Base-by-base conservation (phyloP, 345 rosid genomes). In the Physaria fendleri region DNA sequence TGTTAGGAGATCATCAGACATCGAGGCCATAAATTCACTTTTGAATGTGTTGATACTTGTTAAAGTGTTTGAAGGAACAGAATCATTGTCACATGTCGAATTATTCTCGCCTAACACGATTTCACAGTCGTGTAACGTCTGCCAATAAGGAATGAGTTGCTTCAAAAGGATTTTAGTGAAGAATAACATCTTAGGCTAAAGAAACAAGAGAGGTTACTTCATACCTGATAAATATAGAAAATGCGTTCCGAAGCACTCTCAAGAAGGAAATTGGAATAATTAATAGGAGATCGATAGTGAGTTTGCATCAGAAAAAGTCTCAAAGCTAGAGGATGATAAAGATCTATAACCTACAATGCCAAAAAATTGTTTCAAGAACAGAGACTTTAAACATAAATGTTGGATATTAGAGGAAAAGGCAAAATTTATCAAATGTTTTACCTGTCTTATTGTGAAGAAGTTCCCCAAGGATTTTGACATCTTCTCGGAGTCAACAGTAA, bases 401-500 rank as follows among this genome's bases (percentile, higher is more conserved):
- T 39, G 14, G 16, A 22, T 13, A 2, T 42, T 49, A 44, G 9
- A 42, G 14, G 56, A 71, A 50, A 58, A 56, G 12, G 29, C 3
- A 56, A 34, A 38, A 45, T 50, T 12, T 5, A 7, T n/a, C n/a
- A 21, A 14, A 34, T 23, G 23, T 15, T 73, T 73, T 74, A 88
- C 98, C 95, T 86, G 86, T 71, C 97, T 82, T 59, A 88, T 86
- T 4, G 99, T 88, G 76, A 93, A 93, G 75, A 93, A 93, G 64
- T 93, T 93, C 40, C 99, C 99, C 15, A 88, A 88, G 42, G 95
- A 92, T 74, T 92, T 92, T 12, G 99, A 93, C 99, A 88, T 93
- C 57, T 93, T 93, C 81, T 93, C 97, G 0, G 94, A 88, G 70
- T 88, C 97, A 72, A 93, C 65, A 43, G 87, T 88, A 66, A 93